Evolutionary conservation across 2,329 filamentous ascomycete species (phyloP), one percentile per base, ranked within the genome.

Genomic region (Aspergillus neotritici): DNA sequence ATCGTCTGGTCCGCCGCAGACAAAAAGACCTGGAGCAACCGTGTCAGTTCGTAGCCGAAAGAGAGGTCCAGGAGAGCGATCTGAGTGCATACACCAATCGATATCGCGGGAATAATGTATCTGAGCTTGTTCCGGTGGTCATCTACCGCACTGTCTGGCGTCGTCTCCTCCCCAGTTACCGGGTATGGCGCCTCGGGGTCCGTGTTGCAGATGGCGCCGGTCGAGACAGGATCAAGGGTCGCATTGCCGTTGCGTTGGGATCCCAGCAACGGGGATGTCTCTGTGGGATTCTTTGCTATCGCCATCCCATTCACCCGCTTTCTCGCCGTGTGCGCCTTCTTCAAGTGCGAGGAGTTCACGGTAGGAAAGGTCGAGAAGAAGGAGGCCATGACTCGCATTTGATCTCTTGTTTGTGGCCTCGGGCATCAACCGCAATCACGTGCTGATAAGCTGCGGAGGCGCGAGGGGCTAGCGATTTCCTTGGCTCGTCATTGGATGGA

Each of bases 1-100:
- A 90, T 79, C 0, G 87, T 87, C 62, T 89, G 84, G 58, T 91
- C 86, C 39, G 83, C 75, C 4, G 86, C 83, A 14, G 82, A 77
- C 6, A 91, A 72, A 58, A 86, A 87, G 32, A 89, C 70, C 82
- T 85, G 57, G 32, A 9, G 7, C 21, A 25, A 25, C 9, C 5
- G 21, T n/a, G 4, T 9, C 25, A 28, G 4, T 46, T 30, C 14
- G n/a, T 13, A 45, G 51, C 47, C 50, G 16, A 13, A 33, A 37
- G 16, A 5, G 12, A 5, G 16, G 5, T 17, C 10, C 15, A 31
- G 56, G 53, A 6, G 21, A 42, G 7, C 32, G 4, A 7, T 13
- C 3, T n/a, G 12, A 35, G n/a, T 34, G 55, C 74, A 61, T 69
- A 81, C 77, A n/a, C 80, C 80, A 41, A 83, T 74, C 7, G 74